Percentiles rank a stretch among this genome's conserved stretches.
phyloP scores from a whole-genome alignment of 2,329 filamentous ascomycete genomes.

The Didymella pinodella region DNA sequence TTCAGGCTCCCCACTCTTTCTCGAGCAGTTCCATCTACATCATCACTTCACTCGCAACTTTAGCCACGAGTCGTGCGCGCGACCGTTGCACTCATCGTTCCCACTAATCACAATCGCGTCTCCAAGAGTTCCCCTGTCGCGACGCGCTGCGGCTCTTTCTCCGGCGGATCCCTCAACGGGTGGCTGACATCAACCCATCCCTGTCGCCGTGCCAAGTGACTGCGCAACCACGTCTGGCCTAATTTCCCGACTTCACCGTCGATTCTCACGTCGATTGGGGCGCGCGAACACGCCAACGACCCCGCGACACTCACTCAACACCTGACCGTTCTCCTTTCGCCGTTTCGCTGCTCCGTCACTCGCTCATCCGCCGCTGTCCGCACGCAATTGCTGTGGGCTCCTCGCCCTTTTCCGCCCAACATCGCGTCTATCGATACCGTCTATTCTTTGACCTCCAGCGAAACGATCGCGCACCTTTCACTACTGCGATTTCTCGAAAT shows the following conservation, averaged over 20 bases:
- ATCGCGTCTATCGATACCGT: slow-evolving; percentile 33
- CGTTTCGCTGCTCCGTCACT: slow-evolving; percentile 23
- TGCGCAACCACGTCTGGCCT: slow-evolving; percentile 26
- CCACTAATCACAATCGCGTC: slow-evolving; percentile 6
- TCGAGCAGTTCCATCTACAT: slow-evolving; percentile 9
- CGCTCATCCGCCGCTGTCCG: slow-evolving; percentile 27
- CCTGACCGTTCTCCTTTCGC: slow-evolving; percentile 13
- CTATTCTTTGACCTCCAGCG: slow-evolving; percentile 27
- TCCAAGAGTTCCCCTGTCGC: slow-evolving; percentile 5
- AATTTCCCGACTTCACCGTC: slow-evolving; percentile 34
- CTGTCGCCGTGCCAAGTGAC: slow-evolving; percentile 44
- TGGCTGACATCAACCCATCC: slow-evolving; percentile 23
- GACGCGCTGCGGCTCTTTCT: slow-evolving; percentile 10
- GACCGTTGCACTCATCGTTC: slow-evolving; percentile 4
- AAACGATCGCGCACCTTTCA: slow-evolving; percentile 30
- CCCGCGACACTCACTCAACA: slow-evolving; percentile 18
- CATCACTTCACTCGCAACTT: slow-evolving; percentile 11
- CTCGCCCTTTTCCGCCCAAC: slow-evolving; percentile 25
- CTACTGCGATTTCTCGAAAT: slow-evolving; percentile 9
- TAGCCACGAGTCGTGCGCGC: slow-evolving; percentile 15
- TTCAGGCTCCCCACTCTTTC: slow-evolving; percentile 19
- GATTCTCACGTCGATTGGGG: slow-evolving; percentile 45
- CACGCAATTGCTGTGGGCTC: slow-evolving; percentile 28
- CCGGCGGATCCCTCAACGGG: slow-evolving; percentile 18
- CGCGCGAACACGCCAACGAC: slow-evolving; percentile 30